Evolutionary conservation across 2,329 filamentous ascomycete species (phyloP), one percentile per base, ranked within the genome.

Genomic region (Fusarium sp.): DNA sequence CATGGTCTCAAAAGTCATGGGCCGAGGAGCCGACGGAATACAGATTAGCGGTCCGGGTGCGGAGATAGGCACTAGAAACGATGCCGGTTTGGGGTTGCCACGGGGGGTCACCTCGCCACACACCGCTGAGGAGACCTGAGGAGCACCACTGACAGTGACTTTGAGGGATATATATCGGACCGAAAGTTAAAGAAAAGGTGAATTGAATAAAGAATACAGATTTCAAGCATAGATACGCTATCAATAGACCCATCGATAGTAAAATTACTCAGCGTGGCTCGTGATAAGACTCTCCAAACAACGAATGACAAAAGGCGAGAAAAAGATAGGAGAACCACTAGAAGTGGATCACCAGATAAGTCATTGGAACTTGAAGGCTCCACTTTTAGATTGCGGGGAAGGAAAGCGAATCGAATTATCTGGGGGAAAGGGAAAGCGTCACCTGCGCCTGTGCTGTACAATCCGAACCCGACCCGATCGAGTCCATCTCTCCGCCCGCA

Each of bases 351-450:
- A 42, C 6, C 45, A 50, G 45, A 59, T 38, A 59, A 59, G 57
- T 27, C 22, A 34, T 34, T 34, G 10, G 31, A 34, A 14, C 38
- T 40, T 5, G 4, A 18, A n/a, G 35, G 35, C 11, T 31, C 57
- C 57, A 59, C 57, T 59, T 22, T 59, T 59, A 16, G 57, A 59
- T 59, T 59, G 57, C 57, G 57, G 57, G 57, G 57, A 59, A 59
- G 57, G 37, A 11, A 38, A 57, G n/a, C 24, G 37, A 59, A 35
- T 40, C 22, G 56, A 59, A 59, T 59, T 42, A 22, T 59, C 57
- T 59, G 57, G 57, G 57, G 57, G 57, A 35, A 35, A 38, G 54
- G 57, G 57, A 35, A 35, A 38, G 54, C 54, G 54, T 58, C 54
- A 58, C 54, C 54, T 58, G 20, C 22, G 54, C 47, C 31, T 29